phyloP scores from a whole-genome alignment of 2,329 filamentous ascomycete genomes.

The Xylariales sp. region DNA sequence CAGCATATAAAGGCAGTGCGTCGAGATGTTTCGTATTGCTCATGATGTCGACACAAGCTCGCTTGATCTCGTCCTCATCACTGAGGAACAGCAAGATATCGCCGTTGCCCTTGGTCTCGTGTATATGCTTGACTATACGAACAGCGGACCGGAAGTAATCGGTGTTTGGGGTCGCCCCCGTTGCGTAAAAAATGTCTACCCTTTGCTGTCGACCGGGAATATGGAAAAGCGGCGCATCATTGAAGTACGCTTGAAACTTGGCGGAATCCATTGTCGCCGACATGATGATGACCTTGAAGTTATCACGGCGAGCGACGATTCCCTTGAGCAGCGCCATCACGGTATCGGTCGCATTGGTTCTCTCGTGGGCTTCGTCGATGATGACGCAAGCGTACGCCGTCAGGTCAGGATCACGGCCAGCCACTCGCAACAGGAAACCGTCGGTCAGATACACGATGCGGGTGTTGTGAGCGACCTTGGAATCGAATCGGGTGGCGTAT shows the following conservation, averaged over 20 bases:
- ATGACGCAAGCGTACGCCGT: neutral
- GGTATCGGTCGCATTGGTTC: neutral
- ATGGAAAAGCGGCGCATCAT: neutral
- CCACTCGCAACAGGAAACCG: neutral
- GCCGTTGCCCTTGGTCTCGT: neutral
- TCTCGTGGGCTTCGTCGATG: conserved; percentile 3
- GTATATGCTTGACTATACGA: neutral
- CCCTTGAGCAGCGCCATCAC: neutral
- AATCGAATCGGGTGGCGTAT: neutral
- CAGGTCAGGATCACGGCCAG: neutral
- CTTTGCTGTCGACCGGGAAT: neutral
- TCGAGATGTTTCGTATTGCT: neutral
- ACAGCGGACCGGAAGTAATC: neutral
- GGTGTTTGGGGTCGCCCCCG: neutral
- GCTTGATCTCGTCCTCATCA: neutral
- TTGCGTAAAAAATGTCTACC: too few relatives aligned
- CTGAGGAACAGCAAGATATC: neutral
- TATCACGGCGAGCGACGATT: neutral
- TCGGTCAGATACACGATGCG: neutral
- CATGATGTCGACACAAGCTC: neutral
- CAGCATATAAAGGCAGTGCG: neutral
- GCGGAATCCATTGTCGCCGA: neutral
- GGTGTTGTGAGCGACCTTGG: neutral
- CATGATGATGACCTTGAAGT: neutral
- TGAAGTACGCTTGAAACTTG: neutral